phyloP scores from a whole-genome alignment of 2,329 filamentous ascomycete species.

The Coccinonectria pachysandricola region DNA sequence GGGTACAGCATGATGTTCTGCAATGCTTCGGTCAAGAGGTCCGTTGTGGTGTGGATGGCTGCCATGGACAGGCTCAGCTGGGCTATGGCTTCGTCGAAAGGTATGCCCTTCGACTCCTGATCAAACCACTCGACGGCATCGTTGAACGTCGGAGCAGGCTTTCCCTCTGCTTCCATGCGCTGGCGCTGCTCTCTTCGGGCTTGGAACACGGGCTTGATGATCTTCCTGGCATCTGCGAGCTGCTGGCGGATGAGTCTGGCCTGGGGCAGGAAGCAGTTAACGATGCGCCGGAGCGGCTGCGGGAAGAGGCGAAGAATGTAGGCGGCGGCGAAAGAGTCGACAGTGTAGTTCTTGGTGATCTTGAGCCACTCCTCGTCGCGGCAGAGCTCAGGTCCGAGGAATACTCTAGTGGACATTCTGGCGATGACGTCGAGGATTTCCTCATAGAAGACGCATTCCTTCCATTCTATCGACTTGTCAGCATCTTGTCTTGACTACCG shows the following conservation, averaged over 20 bases:
- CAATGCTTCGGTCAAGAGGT: constrained; percentile 25
- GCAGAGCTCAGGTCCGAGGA: constrained; percentile 34
- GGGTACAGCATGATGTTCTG: constrained; percentile 29
- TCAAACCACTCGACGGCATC: not conserved
- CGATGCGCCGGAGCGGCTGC: constrained; percentile 4
- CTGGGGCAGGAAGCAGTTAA: constrained; percentile 3
- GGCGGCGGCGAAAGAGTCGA: constrained; percentile 26
- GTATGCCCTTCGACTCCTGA: not conserved
- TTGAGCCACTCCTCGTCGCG: constrained; percentile 37
- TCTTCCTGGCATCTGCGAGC: not conserved
- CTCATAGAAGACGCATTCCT: no score
- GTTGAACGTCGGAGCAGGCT: no score
- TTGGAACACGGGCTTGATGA: constrained; percentile 2
- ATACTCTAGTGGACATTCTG: constrained; percentile 38
- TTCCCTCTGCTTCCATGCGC: no score
- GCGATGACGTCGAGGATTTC: constrained; percentile 23
- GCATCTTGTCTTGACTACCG: no score
- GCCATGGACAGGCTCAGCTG: constrained; percentile 62
- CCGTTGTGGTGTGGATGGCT: constrained; percentile 33
- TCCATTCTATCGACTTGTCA: no score
- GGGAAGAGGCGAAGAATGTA: constrained; percentile 31
- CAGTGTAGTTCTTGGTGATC: constrained; percentile 31
- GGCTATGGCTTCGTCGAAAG: constrained; percentile 27
- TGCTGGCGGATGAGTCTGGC: not conserved
- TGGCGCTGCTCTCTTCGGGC: constrained; percentile 10